Evolutionary conservation across 805 yeast genomes (phyloP), one percentile per base, ranked within the genome.

Genomic region (Starmera quercuum): DNA sequence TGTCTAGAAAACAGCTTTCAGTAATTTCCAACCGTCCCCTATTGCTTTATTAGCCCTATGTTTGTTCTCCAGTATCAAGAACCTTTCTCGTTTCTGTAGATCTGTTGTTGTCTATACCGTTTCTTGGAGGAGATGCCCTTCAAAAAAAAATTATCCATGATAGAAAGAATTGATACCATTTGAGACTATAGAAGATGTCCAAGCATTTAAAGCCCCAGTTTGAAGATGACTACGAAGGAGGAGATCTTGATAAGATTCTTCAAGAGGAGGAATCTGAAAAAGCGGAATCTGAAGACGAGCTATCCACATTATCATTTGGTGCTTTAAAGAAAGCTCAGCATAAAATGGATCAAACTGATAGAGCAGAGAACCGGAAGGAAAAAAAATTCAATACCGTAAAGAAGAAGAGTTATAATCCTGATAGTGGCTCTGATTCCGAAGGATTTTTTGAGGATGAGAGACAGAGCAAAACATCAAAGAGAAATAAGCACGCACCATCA

Each of bases 401-500:
- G 22, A 21, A 13, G 15, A 26, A 33, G 27, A 45, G 44, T 9
- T 34, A 33, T 17, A 45, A 40, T 12, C 36, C 33, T 21, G 29
- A 32, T 12, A 31, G 33, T 22, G 44, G 38, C 16, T 15, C 14
- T 31, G 40, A 35, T 1, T 33, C 31, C 15, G 49, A 44, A 9
- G 45, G 36, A 31, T 33, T 33, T 14, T 33, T 44, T 20, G 49
- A 42, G 19, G 51, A 46, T 15, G 56, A 39, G 29, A 33, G 26
- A 22, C 27, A 32, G 15, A 29, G 28, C 28, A 34, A 33, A 23
- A 13, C 43, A 27, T 46, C 42, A 38, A 68, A 67, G 45, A 71
- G 64, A 46, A 67, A 59, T 41, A 90, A 88, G 53, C 95, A 90
- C 63, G 96, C 95, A 0, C 98, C 98, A 10, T 61, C 76, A 3